Conservation (phyloP, 2,329 filamentous ascomycete species). For the Fusarium sp. region DNA sequence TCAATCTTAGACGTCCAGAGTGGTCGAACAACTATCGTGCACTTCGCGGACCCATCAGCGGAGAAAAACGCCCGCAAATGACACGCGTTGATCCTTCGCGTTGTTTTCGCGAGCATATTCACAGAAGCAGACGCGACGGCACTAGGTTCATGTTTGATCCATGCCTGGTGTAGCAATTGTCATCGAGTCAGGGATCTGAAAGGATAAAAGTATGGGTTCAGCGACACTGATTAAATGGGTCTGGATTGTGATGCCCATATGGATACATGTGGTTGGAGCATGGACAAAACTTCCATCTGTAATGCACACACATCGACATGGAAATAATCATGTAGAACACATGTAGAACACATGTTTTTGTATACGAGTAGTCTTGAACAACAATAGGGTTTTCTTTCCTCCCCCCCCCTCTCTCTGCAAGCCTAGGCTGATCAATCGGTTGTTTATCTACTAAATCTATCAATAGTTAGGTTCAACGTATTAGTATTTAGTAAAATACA, state of each 20-base stretch:
- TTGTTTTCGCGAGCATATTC: constrained; percentile 16
- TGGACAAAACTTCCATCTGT: neutral
- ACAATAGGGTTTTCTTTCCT: neutral
- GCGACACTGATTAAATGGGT: neutral
- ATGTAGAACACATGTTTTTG: neutral
- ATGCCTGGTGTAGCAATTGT: neutral
- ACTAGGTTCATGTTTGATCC: neutral
- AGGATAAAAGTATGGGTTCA: neutral
- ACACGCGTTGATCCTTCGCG: constrained; percentile 20
- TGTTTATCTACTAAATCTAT: neutral
- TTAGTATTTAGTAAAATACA: neutral
- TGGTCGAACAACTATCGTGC: neutral
- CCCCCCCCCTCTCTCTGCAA: neutral
- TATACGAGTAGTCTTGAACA: neutral
- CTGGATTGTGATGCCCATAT: neutral
- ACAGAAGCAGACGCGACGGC: constrained; percentile 10
- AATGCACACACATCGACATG: neutral
- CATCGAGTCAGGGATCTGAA: neutral
- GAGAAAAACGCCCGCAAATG: neutral
- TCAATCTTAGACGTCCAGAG: neutral
- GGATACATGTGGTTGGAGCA: neutral
- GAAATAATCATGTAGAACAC: neutral
- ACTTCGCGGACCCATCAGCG: neutral
- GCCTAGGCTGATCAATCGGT: neutral
- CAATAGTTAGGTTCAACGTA: neutral